These are phyloP conservation scores for Nakaseomyces nivariensis DNA, from an alignment of 1,139 yeast genomes.

Conservation along the genomic window DNA sequence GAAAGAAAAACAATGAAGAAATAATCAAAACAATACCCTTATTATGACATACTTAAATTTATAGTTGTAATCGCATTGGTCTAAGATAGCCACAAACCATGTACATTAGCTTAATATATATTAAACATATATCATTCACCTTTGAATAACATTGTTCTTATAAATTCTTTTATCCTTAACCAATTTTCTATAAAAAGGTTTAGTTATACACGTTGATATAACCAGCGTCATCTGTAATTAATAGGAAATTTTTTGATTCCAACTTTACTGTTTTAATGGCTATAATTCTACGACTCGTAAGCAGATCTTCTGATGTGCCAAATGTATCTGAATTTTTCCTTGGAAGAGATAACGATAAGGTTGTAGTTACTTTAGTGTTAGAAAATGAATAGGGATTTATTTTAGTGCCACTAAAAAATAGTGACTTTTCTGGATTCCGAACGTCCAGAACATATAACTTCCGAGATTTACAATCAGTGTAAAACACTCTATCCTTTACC, in stretches of 20 bases:
- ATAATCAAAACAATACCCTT: too few relatives aligned
- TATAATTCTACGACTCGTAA: not conserved
- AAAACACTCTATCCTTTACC: not conserved
- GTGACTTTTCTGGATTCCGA: conserved; percentile 3
- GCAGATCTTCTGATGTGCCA: not conserved
- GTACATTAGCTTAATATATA: not conserved
- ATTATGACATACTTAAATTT: not conserved
- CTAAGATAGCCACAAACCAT: not conserved
- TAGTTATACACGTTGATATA: not conserved
- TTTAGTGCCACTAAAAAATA: not conserved
- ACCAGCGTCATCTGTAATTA: not conserved
- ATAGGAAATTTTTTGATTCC: not conserved
- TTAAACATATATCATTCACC: too few relatives aligned
- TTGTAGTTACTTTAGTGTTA: not conserved
- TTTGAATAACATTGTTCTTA: too few relatives aligned
- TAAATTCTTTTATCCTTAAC: too few relatives aligned
- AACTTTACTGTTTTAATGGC: not conserved
- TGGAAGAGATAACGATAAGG: not conserved
- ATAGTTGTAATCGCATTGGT: not conserved
- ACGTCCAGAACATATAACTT: not conserved
- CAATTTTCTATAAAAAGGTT: not conserved
- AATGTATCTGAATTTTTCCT: not conserved
- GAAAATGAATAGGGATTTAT: not conserved
- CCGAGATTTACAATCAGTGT: not conserved
- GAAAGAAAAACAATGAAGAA: too few relatives aligned